phyloP scores from a whole-genome alignment of 176 grass and related monocot genomes.

The barley (Hordeum vulgare) region DNA sequence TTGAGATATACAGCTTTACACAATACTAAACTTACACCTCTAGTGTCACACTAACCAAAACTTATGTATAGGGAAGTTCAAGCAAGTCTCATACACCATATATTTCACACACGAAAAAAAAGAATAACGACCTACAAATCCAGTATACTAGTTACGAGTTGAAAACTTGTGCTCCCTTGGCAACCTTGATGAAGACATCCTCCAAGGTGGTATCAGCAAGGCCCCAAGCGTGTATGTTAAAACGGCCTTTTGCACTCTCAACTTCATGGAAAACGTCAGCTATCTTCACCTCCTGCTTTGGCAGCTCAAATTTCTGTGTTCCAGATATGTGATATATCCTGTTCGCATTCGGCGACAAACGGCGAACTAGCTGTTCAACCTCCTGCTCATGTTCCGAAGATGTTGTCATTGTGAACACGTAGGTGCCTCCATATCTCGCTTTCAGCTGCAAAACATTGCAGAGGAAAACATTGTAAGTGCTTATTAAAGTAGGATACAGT shows the following conservation, averaged over 20 bases:
- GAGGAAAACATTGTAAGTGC: background rate
- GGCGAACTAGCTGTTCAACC: conserved; percentile 34
- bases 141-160: background rate
- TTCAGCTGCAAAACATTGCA: conserved; percentile 38
- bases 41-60: background rate
- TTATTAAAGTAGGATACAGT: background rate
- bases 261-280: conserved; percentile 44
- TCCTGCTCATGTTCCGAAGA: conserved; percentile 39
- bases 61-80: background rate
- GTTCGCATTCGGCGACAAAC: conserved; percentile 34
- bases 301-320: conserved; percentile 57
- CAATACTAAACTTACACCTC: conserved; percentile 4
- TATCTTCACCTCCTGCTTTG: conserved; percentile 50
- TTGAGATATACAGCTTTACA: background rate
- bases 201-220: conserved; percentile 54
- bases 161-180: conserved; percentile 35
- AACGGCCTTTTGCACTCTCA: conserved; percentile 27
- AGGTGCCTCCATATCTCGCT: conserved; percentile 46
- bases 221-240: conserved; percentile 47
- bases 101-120: background rate
- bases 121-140: background rate
- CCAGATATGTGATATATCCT: conserved; percentile 55
- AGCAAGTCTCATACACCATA: background rate
- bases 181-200: conserved; percentile 56
- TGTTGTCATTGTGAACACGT: conserved; percentile 53